Base-by-base conservation (phyloP, 805 yeast species). In the Suhomyces tanzawaensis region DNA sequence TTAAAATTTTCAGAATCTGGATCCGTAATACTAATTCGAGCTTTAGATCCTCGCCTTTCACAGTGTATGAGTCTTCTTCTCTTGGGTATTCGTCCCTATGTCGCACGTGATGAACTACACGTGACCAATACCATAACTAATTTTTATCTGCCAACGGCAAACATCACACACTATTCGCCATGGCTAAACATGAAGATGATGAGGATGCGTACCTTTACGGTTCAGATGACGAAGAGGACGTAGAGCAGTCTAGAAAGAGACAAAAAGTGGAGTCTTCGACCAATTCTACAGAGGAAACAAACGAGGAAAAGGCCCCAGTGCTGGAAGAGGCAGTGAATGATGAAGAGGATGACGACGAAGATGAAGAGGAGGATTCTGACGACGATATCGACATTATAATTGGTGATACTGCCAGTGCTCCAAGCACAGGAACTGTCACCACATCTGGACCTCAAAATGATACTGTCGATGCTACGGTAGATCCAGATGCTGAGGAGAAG, bases 301-400 rank as follows among this genome's bases (percentile, higher is more conserved):
- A 49, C 12, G 52, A 42, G 15, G 43, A 49, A 36, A 32, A 43
- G 23, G 42, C 47, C 14, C 42, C 44, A 11, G 42, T 28, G 53
- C 33, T 47, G 53, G 25, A 55, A 33, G 50, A 55, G 23, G 53
- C 47, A 13, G 64, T 47, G 28, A 47, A 47, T 14, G 56, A 35
- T 32, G 37, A 40, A 15, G 47, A 46, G 35, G 42, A 32, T 32
- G 40, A 33, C 39, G 44, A 32, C 27, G n/a, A n/a, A n/a, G 45
- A 27, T 40, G 46, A 19, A 13, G 61, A 58, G 4, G 70, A 62
- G 5, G 81, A 72, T 15, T 74, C 72, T 7, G 82, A 75, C 14
- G 82, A 81, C 39, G 93, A 85, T 52, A 77, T 90, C 24, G 96
- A 90, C 60, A 85, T 91, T 54, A 84, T 90, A 33, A 84, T 90